Evolutionary conservation across 2,329 filamentous ascomycete species (phyloP), one percentile per base, ranked within the genome.

Genomic region (Metarhizium anisopliae): DNA sequence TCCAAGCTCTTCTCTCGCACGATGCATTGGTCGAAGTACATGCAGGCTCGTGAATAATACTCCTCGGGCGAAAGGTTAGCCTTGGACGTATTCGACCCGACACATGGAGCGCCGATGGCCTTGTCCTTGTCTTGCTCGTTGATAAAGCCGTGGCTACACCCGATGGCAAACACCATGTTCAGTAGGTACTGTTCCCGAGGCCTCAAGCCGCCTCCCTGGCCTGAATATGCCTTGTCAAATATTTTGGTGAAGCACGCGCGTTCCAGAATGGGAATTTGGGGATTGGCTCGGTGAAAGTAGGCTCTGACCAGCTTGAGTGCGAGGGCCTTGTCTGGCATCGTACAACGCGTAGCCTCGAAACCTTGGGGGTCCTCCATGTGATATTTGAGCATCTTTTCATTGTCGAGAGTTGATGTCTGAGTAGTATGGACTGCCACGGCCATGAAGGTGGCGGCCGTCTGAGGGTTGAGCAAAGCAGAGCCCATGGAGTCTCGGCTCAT

Each of bases 111-210:
- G 11, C 64, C 74, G 73, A 69, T 86, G 74, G 60, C 81, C 88
- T 13, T 51, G 63, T 95, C 84, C 60, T 96, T 95, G 63, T 96
- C 95, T 25, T 91, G 40, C 40, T 43, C 40, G n/a, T 18, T 18
- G 1, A 43, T 18, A 6, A 43, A 43, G 40, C 40, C 40, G 40
- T 43, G 40, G 40, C 40, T 92, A 20, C 89, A 87, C 6, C 93
- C 93, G 64, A 96, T 96, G 13, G 93, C 93, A 73, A 95, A 96
- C 25, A 96, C 91, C 71, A 97, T 96, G 70, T 96, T 96, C 59
- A 96, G 77, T 73, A 94, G 83, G 71, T 96, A 97, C n/a, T 94
- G 78, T 70, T 95, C 91, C 55, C 87, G 81, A 3, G 90, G 82
- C 2, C 86, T 88, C 29, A 87, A 80, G 55, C 82, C 79, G 56